Conservation (phyloP, 345 rosid species). For the Eucalyptus marginata region DNA sequence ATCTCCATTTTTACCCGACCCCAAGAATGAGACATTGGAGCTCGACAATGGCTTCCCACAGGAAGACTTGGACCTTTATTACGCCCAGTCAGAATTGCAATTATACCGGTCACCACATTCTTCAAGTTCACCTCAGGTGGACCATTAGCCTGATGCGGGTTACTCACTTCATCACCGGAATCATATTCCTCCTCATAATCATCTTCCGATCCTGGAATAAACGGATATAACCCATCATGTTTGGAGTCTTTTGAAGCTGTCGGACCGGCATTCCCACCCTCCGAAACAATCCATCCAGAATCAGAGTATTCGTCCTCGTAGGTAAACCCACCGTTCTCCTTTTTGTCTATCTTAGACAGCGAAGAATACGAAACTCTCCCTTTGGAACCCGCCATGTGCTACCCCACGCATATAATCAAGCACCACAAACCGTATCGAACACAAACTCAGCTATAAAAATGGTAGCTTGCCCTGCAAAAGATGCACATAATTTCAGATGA, state of each 20-base stretch:
- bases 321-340: neutral
- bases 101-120: constrained; percentile 62
- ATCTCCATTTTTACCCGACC: constrained; percentile 64
- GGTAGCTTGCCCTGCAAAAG: neutral
- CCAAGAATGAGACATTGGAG: constrained; percentile 76
- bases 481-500: neutral
- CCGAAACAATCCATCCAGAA: constrained; percentile 17
- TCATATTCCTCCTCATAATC: constrained; percentile 48
- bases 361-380: constrained; percentile 27
- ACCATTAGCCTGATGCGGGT: neutral
- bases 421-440: neutral
- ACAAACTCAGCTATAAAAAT: neutral
- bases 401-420: neutral
- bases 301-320: constrained; percentile 13
- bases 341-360: constrained; percentile 7
- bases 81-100: constrained; percentile 71
- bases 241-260: constrained; percentile 15
- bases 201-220: constrained; percentile 39
- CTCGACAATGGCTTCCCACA: constrained; percentile 16
- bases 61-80: constrained; percentile 23
- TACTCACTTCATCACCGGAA: constrained; percentile 25
- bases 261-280: constrained; percentile 2
- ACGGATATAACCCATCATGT: constrained; percentile 20
- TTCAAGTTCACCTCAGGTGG: constrained; percentile 76
- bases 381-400: constrained; percentile 21